Percentiles rank a stretch among this genome's conserved stretches.
phyloP scores from a whole-genome alignment of 352 stramenopile genomes.

The Sclerospora graminicola region DNA sequence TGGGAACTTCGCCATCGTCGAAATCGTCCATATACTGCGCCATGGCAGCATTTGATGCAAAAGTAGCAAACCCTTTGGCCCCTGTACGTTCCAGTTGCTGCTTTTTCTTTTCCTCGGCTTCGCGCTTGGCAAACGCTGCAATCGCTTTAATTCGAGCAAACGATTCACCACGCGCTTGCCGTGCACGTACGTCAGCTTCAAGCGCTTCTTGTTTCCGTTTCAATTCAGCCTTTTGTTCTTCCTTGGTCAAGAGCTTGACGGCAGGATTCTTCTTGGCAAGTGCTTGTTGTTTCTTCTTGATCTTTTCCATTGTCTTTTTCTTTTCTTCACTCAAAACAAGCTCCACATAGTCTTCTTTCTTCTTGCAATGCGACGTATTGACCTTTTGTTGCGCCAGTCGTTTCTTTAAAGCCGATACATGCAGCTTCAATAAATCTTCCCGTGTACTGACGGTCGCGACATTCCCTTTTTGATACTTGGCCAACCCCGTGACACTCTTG shows the following conservation, averaged over 20 bases:
- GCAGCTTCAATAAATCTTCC: constrained; percentile 78
- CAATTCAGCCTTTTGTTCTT: constrained; percentile 83
- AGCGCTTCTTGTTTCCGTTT: constrained; percentile 69
- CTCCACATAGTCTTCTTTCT: constrained; percentile 77
- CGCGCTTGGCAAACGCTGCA: constrained; percentile 74
- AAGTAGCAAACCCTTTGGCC: constrained; percentile 78
- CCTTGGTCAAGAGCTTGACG: constrained; percentile 52
- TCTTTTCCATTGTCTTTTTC: constrained; percentile 35
- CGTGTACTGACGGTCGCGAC: constrained; percentile 33
- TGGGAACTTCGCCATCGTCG: constrained; percentile 87
- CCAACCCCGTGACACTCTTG: constrained; percentile 72
- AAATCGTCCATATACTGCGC: constrained; percentile 87
- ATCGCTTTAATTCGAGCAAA: constrained; percentile 83
- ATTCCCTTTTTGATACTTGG: constrained; percentile 69
- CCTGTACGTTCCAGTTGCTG: constrained; percentile 57
- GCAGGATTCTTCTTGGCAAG: constrained; percentile 46
- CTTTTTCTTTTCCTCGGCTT: constrained; percentile 62
- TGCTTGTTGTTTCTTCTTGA: constrained; percentile 51
- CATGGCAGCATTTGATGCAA: constrained; percentile 82
- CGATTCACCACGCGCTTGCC: constrained; percentile 73
- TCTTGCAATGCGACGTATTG: constrained; percentile 54
- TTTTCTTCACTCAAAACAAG: constrained; percentile 61
- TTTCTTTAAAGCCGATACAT: constrained; percentile 80
- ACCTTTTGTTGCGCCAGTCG: constrained; percentile 55
- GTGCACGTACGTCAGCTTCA: constrained; percentile 64